Percentiles rank a stretch among this genome's conserved stretches.
These are phyloP conservation scores for Herpetospermum pedunculosum DNA, from an alignment of 306 rosid species.

Conservation along the genomic window DNA sequence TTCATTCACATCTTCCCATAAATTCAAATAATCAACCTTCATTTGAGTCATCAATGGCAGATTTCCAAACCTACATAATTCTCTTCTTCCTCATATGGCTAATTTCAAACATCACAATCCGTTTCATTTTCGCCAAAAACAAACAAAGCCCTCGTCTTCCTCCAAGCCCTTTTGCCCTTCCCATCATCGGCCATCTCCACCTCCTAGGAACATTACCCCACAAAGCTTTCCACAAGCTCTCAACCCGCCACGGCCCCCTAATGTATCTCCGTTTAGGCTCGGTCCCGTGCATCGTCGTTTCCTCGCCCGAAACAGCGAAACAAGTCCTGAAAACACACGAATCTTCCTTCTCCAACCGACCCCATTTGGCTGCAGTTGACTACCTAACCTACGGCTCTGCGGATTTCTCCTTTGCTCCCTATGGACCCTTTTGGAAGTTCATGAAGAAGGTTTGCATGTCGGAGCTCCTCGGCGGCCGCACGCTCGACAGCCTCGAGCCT, in stretches of 20 bases:
- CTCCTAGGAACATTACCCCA: constrained; percentile 30
- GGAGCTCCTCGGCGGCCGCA: constrained; percentile 39
- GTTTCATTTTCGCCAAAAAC: constrained; percentile 17
- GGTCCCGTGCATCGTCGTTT: constrained; percentile 23
- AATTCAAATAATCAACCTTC: not conserved
- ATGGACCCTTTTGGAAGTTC: constrained; percentile 46
- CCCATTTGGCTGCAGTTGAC: constrained; percentile 12
- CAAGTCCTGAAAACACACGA: constrained; percentile 27
- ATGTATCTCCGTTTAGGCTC: constrained; percentile 27
- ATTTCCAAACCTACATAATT: constrained; percentile 22
- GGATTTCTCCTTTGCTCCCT: constrained; percentile 29
- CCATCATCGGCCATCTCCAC: constrained; percentile 36
- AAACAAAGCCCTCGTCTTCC: constrained; percentile 16
- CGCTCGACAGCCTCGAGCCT: constrained; percentile 24
- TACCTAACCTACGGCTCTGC: constrained; percentile 25
- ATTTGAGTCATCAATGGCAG: constrained; percentile 24
- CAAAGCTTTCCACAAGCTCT: constrained; percentile 31
- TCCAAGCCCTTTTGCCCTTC: constrained; percentile 26
- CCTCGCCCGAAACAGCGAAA: constrained; percentile 28
- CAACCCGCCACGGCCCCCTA: constrained; percentile 23
- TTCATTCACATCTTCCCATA: not conserved
- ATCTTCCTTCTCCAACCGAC: constrained; percentile 19
- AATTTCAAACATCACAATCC: constrained; percentile 18
- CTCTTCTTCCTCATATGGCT: constrained; percentile 28
- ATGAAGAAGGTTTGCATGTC: constrained; percentile 42